These are phyloP conservation scores for Friedmanniomyces simplex DNA, from an alignment of 495 filamentous ascomycete species.

Conservation along the genomic window DNA sequence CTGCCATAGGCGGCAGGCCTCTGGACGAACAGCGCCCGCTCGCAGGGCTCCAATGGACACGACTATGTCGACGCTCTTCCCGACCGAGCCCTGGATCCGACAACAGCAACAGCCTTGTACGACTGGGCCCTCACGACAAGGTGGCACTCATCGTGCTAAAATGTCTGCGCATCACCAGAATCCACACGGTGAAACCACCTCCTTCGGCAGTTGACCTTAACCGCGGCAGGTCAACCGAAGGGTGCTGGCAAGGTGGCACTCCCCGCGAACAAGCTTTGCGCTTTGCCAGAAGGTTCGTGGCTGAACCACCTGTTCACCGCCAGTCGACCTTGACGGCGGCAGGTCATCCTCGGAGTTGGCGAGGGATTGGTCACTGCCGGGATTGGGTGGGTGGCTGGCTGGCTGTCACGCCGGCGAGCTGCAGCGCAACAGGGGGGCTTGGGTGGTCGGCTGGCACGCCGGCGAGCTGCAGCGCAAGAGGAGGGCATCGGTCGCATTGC, in stretches of 20 bases:
- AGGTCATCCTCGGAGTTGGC: not conserved
- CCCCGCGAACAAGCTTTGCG: no score
- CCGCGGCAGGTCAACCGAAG: not conserved
- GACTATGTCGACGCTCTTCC: not conserved
- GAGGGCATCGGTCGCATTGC: not conserved
- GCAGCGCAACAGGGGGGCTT: not conserved
- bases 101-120: no score
- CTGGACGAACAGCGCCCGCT: not conserved
- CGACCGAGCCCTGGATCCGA: not conserved
- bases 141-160: not conserved
- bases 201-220: not conserved
- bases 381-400: not conserved
- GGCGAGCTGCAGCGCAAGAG: not conserved
- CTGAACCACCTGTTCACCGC: no score
- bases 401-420: no score
- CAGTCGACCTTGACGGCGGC: not conserved
- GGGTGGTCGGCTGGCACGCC: not conserved
- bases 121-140: not conserved
- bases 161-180: not conserved
- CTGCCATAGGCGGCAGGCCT: no score
- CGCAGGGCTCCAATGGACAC: not conserved
- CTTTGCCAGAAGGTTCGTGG: no score
- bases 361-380: no score
- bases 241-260: no score
- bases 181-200: not conserved